Conservation (phyloP, 345 rosid genomes). For the Adansonia digitata region DNA sequence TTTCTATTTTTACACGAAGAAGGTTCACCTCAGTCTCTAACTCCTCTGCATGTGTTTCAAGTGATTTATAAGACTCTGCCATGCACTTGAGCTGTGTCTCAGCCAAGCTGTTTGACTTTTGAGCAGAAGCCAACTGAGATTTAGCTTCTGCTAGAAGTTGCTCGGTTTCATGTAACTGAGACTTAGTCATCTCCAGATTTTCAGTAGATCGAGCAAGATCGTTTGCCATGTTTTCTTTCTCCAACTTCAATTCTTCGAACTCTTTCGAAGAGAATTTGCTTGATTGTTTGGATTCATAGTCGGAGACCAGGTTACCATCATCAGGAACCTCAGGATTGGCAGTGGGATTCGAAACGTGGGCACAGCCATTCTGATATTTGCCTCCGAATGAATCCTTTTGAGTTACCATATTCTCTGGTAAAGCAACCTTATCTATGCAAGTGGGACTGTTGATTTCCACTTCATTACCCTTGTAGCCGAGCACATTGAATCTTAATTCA, state of each 20-base stretch:
- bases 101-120: slow-evolving; percentile 73
- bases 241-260: slow-evolving; percentile 58
- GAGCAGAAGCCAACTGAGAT: slow-evolving; percentile 61
- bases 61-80: slow-evolving; percentile 89
- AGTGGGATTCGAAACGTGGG: slow-evolving; percentile 50
- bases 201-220: slow-evolving; percentile 59
- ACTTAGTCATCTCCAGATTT: slow-evolving; percentile 61
- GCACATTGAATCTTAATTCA: slow-evolving; percentile 51
- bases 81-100: slow-evolving; percentile 96
- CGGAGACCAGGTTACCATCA: slow-evolving; percentile 49
- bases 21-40: slow-evolving; percentile 69
- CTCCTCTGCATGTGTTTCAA: slow-evolving; percentile 70
- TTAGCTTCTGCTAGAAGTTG: slow-evolving; percentile 62
- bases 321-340: slow-evolving; percentile 84
- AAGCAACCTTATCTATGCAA: slow-evolving; percentile 92
- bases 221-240: slow-evolving; percentile 61
- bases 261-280: slow-evolving; percentile 54
- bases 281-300: slow-evolving; percentile 37
- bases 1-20: slow-evolving; percentile 50
- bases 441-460: slow-evolving; percentile 74
- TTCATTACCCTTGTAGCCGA: slow-evolving; percentile 55
- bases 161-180: slow-evolving; percentile 75
- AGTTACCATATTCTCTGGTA: slow-evolving; percentile 70
- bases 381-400: slow-evolving; percentile 48
- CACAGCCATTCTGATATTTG: slow-evolving; percentile 51